Evolutionary conservation across 441 rosid genomes (phyloP).

Genomic region (Arabidopsis hybrid): DNA sequence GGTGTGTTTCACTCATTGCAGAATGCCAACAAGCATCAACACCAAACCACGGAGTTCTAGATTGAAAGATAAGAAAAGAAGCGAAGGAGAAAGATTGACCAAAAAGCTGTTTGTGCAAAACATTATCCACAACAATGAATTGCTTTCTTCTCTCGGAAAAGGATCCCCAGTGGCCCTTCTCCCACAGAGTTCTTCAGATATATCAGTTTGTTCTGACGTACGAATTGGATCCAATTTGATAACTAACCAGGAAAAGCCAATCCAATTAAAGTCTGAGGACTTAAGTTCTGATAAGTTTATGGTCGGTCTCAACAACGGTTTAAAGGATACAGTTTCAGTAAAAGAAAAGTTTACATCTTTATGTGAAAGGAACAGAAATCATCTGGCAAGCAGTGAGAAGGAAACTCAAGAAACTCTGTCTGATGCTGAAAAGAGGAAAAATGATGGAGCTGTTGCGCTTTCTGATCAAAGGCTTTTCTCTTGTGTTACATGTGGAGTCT

Average conservation of each 20-base stretch:
- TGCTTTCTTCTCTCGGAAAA: conserved; percentile 80
- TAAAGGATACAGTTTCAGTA: conserved; percentile 55
- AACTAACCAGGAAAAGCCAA: conserved; percentile 49
- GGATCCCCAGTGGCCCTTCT: conserved; percentile 82
- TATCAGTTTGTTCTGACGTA: conserved; percentile 70
- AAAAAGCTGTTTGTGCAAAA: conserved; percentile 83
- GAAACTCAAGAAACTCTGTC: conserved; percentile 39
- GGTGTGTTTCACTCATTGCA: conserved; percentile 50
- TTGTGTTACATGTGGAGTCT: conserved; percentile 91
- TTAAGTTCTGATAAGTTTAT: conserved; percentile 47
- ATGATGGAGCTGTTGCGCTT: conserved; percentile 56
- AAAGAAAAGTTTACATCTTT: conserved; percentile 68
- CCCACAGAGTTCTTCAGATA: conserved; percentile 73
- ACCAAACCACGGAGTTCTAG: conserved; percentile 92
- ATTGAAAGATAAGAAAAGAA: conserved; percentile 86
- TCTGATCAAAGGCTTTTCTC: conserved; percentile 93
- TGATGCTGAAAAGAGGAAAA: conserved; percentile 44
- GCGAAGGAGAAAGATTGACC: conserved; percentile 84
- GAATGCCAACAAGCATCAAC: conserved; percentile 60
- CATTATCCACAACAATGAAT: conserved; percentile 66
- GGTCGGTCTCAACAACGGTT: conserved; percentile 47
- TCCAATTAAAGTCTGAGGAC: conserved; percentile 51
- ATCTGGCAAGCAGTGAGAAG: conserved; percentile 44
- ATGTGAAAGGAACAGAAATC: conserved; percentile 61
- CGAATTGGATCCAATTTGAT: conserved; percentile 75